Base-by-base conservation (phyloP, 2,329 filamentous ascomycete genomes). In the Scleromitrula shiraiana region DNA sequence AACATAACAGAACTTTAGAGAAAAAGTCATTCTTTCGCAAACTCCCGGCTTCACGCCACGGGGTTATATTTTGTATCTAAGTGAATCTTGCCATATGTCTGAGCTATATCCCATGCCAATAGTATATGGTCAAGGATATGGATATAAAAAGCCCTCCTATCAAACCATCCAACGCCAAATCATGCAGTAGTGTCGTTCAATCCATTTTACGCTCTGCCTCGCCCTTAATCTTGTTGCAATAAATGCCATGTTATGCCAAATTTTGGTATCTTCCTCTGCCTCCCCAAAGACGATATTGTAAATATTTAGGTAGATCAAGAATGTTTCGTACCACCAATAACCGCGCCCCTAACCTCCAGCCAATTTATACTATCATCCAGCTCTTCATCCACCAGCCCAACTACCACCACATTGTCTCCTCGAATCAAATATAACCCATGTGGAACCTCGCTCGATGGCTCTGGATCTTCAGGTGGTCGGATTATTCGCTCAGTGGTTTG, bases 311-410 rank as follows among this genome's bases (percentile, higher is more conserved):
- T n/a, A n/a, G n/a, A 37, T 64, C 56, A 64, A 66, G 78, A 61
- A 63, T 96, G 89, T 68, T 93, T 96, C 60, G 89, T 90, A 45
- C 81, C 82, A 50, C 88, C 88, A 60, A 97, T 85, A 24, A 85
- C 80, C 50, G 83, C 80, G 4, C 91, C 91, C 64, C 85, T 84
- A 32, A 98, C 93, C 66, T 94, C 83, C 17, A 77, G 75, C 93
- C 93, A 98, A 69, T 96, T 83, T 63, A 98, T 97, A 59, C 84
- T 89, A 32, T 75, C 77, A 68, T 98, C 93, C 50, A 97, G 72
- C 58, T 85, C 77, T 67, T 95, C 90, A 65, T 98, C 89, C 26
- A 98, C 83, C 49, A 94, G 72, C 2, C 93, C 93, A 50, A 93
- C 86, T 14, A 94, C 76, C 53, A 89, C 90, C 40, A 98, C 91